Conservation (phyloP, 2,329 filamentous ascomycete species). For the Alternaria hordeiaustralica region DNA sequence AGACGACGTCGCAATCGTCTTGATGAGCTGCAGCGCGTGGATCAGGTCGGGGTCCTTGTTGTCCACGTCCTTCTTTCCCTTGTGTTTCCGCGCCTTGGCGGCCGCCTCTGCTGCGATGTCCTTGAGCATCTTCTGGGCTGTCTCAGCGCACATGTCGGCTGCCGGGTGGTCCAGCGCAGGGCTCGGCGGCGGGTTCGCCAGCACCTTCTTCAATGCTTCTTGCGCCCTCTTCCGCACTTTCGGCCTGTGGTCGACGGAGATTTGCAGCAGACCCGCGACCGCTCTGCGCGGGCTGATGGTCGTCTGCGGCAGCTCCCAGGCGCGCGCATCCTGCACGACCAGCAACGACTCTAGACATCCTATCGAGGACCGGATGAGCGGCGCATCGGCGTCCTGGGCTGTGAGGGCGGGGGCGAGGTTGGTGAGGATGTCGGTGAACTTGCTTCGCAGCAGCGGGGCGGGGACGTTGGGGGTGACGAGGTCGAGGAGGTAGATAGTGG, state of each 20-base stretch:
- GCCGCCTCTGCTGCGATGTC: conserved; percentile 75
- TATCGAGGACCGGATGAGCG: conserved; percentile 84
- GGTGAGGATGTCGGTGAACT: conserved; percentile 92
- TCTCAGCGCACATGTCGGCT: conserved; percentile 94
- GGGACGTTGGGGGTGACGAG: conserved; percentile 85
- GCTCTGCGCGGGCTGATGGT: conserved; percentile 87
- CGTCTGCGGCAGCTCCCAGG: conserved; percentile 85
- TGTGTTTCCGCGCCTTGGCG: conserved; percentile 71
- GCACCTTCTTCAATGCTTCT: conserved; percentile 82
- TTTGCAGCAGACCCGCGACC: conserved; percentile 81
- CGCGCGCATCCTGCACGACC: conserved; percentile 81
- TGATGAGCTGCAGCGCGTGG: conserved; percentile 89
- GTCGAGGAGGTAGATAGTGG: conserved; percentile 95
- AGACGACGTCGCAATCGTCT: conserved; percentile 83
- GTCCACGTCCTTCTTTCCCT: conserved; percentile 59
- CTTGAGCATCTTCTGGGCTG: conserved; percentile 79
- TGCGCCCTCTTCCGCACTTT: conserved; percentile 95
- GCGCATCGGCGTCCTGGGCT: conserved; percentile 81
- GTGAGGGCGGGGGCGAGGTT: conserved; percentile 84
- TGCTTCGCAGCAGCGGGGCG: conserved; percentile 84
- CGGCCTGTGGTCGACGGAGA: conserved; percentile 85
- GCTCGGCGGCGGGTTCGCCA: conserved; percentile 85
- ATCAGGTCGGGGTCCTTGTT: conserved; percentile 83
- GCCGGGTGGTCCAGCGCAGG: conserved; percentile 93
- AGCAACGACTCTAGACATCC: conserved; percentile 93